Base-by-base conservation (phyloP, 306 rosid species). In the Hylodesmum podocarpum region DNA sequence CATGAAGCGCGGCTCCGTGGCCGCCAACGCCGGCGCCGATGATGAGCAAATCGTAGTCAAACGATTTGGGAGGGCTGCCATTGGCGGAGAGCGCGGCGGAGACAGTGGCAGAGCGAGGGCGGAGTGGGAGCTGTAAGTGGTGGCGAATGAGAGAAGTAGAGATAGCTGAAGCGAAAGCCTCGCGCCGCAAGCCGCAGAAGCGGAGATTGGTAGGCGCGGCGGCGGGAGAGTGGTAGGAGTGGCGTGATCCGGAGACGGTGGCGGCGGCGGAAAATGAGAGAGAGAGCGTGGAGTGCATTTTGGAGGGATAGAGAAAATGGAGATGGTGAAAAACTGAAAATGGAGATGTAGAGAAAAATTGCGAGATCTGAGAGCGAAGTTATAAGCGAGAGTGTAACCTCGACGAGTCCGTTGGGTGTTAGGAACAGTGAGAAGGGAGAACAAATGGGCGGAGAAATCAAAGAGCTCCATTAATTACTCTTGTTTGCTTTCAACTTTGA, bases 1-100 rank as follows among this genome's bases (percentile, higher is more conserved):
- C 98, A 54, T 96, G 98, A 47, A 96, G 94, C 18, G 99, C 98
- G 4, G 98, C 99, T 1, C 99, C 99, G 24, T 96, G 99, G 66
- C 98, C 98, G 0, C 98, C 99, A 61, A 96, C 99, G 6, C 99
- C 99, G 6, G 99, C 99, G 22, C 99, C 98, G 34, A 96, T 92
- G 24, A 92, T 96, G 54, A 96, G 76, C 85, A 95, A 84, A 82
- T 95, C 99, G 6, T 95, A 95, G 44, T 95, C 99, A 25, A 92
- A 96, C 6, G 97, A 85, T 61, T 78, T 86, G 22, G 98, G 70
- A 69, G 93, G 67, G 51, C 80, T 91, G 58, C 97, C 98, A 82
- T 96, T 96, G 47, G 3, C 68, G 9, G 99, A 88, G 18, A 80
- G 63, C 13, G 91, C 77, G 37, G 93, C 95, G 1, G 85, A 81